Conservation (phyloP, 805 yeast genomes). For the Metschnikowia vanudenii region DNA sequence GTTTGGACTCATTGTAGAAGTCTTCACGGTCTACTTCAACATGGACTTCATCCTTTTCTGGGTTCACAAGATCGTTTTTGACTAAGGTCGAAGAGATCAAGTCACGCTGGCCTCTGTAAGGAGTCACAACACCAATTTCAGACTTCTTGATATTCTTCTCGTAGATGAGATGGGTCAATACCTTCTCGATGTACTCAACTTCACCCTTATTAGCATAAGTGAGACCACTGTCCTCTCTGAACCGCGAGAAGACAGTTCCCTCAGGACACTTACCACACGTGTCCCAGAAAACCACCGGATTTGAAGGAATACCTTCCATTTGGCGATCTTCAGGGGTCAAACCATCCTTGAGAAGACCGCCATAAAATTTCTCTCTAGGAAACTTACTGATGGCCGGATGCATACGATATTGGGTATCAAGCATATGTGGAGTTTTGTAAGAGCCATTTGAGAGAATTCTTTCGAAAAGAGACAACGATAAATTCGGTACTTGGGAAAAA, state of each 20-base stretch:
- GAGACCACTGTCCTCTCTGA: conserved; percentile 51
- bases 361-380: conserved; percentile 53
- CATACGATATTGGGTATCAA: conserved; percentile 69
- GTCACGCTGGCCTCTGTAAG: conserved; percentile 76
- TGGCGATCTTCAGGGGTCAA: conserved; percentile 51
- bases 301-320: conserved; percentile 42
- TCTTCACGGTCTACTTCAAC: conserved; percentile 64
- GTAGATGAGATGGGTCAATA: conserved; percentile 49
- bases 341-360: conserved; percentile 54
- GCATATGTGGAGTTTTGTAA: conserved; percentile 60
- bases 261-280: conserved; percentile 51
- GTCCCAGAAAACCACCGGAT: conserved; percentile 62
- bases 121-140: conserved; percentile 63
- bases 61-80: conserved; percentile 55
- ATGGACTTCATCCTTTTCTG: conserved; percentile 44
- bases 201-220: conserved; percentile 61
- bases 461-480: conserved; percentile 68
- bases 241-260: conserved; percentile 45
- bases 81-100: conserved; percentile 51
- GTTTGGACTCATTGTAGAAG: conserved; percentile 43
- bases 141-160: conserved; percentile 50
- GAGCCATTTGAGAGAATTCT: conserved; percentile 62
- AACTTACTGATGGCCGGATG: conserved; percentile 62
- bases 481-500: conserved; percentile 64
- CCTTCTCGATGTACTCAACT: conserved; percentile 45